Conservation (phyloP, 805 yeast species). For the Metschnikowia koreensis region DNA sequence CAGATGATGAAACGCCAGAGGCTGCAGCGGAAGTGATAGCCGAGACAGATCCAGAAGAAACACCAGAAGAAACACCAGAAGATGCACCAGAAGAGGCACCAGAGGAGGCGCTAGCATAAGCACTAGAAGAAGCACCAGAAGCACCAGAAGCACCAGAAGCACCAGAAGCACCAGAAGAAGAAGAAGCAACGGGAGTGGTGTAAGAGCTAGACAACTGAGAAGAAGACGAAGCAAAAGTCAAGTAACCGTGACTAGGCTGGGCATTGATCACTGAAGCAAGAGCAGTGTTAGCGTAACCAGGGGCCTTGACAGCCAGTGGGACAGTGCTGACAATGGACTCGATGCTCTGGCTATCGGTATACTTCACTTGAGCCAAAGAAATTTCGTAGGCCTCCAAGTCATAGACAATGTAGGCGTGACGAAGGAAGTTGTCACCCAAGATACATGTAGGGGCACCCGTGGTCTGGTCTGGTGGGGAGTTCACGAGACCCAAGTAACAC, state of each 20-base stretch:
- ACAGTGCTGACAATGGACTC: slow-evolving; percentile 45
- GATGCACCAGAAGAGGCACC: not conserved
- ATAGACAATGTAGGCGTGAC: slow-evolving; percentile 61
- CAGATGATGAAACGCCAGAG: not conserved
- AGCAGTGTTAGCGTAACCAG: slow-evolving; percentile 42
- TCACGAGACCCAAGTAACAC: slow-evolving; percentile 22
- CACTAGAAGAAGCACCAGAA: not conserved
- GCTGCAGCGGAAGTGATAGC: not conserved
- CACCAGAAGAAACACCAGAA: not conserved
- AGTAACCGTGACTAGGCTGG: not conserved
- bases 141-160: no score
- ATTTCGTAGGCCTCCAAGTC: slow-evolving; percentile 56
- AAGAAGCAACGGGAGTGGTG: not conserved
- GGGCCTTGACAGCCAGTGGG: slow-evolving; percentile 52
- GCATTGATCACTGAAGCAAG: slow-evolving; percentile 4
- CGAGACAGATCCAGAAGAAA: not conserved
- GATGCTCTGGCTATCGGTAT: slow-evolving; percentile 43
- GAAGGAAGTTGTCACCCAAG: slow-evolving; percentile 59
- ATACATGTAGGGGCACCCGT: slow-evolving; percentile 19
- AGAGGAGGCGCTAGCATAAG: not conserved
- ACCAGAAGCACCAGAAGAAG: not conserved
- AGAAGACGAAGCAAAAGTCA: not conserved
- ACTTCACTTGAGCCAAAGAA: slow-evolving; percentile 47
- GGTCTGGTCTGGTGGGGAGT: slow-evolving; percentile 28
- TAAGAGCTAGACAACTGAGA: not conserved